A percentile compares a stretch with the other conserved stretches of the same genome.
Conservation (phyloP, 129 eudicot genomes). For the Chrysanthemum lavandulifolium region DNA sequence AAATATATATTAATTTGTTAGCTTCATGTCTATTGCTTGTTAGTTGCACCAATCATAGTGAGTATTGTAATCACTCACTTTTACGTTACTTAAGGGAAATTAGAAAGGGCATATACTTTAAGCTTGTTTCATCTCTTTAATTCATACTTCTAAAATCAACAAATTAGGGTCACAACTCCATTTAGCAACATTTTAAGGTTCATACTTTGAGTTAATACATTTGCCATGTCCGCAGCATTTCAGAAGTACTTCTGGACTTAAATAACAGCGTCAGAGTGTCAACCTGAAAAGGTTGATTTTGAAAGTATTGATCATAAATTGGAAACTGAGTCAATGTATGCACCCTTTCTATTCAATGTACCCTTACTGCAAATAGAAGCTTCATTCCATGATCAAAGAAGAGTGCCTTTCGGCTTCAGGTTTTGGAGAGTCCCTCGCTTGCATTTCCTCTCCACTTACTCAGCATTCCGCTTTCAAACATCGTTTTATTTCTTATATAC, state of each 20-base stretch:
- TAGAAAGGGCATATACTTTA: neutral
- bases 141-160: neutral
- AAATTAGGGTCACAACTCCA: neutral
- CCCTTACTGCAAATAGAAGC: no score
- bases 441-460: no score
- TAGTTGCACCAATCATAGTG: no score
- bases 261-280: neutral
- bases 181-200: neutral
- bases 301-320: neutral
- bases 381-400: no score
- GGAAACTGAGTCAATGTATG: neutral
- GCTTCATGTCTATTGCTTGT: no score
- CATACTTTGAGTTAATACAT: conserved; percentile 1
- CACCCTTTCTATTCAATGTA: no score
- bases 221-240: neutral
- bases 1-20: no score
- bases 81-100: neutral
- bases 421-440: no score
- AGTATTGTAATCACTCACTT: no score
- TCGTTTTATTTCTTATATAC: no score
- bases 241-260: conserved; percentile 1
- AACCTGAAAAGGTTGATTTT: neutral
- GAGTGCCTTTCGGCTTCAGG: no score
- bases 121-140: neutral
- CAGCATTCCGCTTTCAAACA: no score